Evolutionary conservation across 78 protist species (phyloP), one percentile per base, ranked within the genome.

Genomic region (Dictyostelium intermedium): DNA sequence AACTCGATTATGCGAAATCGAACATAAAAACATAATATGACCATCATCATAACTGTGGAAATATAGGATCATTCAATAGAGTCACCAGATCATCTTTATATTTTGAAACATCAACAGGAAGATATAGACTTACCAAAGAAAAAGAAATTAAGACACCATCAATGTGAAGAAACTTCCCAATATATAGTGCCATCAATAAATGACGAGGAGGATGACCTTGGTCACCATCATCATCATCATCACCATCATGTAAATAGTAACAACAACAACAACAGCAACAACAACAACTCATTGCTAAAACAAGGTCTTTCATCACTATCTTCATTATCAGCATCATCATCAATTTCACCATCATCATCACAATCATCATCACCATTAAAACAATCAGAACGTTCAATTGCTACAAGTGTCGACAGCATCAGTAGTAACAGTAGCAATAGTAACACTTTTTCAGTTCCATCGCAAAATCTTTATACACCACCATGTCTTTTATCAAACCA

Each of bases 11-110:
- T 5, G 5, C 3, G 1, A 18, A 14, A 50, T 10, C 20, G 5
- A 50, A 50, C 6, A 2, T 16, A 16, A 50, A 16, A 50, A n/a
- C n/a, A n/a, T n/a, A n/a, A n/a, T n/a, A n/a, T n/a, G n/a, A n/a
- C n/a, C n/a, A n/a, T n/a, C n/a, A n/a, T n/a, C n/a, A n/a, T n/a
- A n/a, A n/a, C n/a, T n/a, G n/a, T n/a, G n/a, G n/a, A 50, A 72
- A 34, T 34, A 35, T 76, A 76, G 82, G 82, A 76, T 30, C 79
- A 72, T n/a, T 39, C 82, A 76, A 37, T 76, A 0, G 82, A 76
- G 39, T 41, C 82, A 76, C 5, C 82, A 39, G 53, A 76, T 7
- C 32, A 76, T 39, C 39, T 39, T 76, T 30, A 39, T 76, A 27
- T 76, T 76, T 20, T 35, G 39, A 16, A 74, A 37, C 50, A 74